phyloP scores from a whole-genome alignment of 768 basidiomycete genomes.

The Phlebiopsis flavidoalba region DNA sequence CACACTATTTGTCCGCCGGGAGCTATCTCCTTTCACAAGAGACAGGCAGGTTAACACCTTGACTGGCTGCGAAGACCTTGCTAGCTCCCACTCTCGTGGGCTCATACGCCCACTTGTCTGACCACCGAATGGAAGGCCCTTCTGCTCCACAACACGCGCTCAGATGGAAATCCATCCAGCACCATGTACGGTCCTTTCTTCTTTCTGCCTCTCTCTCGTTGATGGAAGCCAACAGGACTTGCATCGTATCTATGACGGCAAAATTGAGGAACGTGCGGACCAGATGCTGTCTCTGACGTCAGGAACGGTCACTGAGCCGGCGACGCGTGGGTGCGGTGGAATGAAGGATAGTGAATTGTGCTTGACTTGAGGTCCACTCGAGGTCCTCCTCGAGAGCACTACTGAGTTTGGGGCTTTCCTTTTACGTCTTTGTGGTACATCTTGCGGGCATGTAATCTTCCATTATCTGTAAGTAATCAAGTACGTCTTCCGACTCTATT shows the following conservation, averaged over 20 bases:
- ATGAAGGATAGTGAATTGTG: no score
- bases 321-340: constrained; percentile 17
- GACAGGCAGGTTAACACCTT: constrained; percentile 30
- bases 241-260: constrained; percentile 20
- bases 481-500: no score
- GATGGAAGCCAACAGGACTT: constrained; percentile 4
- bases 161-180: neutral
- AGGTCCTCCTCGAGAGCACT: no score
- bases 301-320: constrained; percentile 1
- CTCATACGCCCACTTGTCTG: constrained; percentile 20
- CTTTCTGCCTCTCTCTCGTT: neutral
- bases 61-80: constrained; percentile 29
- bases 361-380: no score
- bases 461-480: no score
- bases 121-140: constrained; percentile 12
- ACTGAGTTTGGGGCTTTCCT: no score
- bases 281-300: constrained; percentile 40
- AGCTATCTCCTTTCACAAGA: constrained; percentile 32
- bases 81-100: constrained; percentile 4
- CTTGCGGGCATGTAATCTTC: no score
- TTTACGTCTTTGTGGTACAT: no score
- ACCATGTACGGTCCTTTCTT: neutral
- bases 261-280: constrained; percentile 36
- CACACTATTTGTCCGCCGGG: constrained; percentile 31
- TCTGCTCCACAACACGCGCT: neutral